Conservation (phyloP, 2,329 filamentous ascomycete genomes). For the Trichophyton benhamiae region DNA sequence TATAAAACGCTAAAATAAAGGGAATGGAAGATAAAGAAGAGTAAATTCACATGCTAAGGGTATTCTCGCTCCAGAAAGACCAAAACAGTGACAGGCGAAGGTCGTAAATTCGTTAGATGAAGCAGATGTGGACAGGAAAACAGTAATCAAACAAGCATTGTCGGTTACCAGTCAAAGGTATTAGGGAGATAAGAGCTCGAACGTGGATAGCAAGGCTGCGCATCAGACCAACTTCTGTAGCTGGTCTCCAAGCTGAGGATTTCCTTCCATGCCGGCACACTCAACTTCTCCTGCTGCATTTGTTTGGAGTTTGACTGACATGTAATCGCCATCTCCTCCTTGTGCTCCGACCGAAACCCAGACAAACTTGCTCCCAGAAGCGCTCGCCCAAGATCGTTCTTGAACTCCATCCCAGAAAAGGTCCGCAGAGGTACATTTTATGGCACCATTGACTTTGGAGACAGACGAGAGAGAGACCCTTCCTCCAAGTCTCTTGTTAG, state of each 20-base stretch:
- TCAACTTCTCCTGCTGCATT: slow-evolving; percentile 11
- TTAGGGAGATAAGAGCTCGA: background rate
- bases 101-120: slow-evolving; percentile 14
- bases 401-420: slow-evolving; percentile 33
- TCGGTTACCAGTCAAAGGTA: background rate
- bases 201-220: no score
- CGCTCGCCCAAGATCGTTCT: slow-evolving; percentile 30
- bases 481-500: slow-evolving; percentile 27
- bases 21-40: background rate
- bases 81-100: slow-evolving; percentile 4
- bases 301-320: slow-evolving; percentile 26
- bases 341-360: slow-evolving; percentile 41
- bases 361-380: slow-evolving; percentile 36
- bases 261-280: slow-evolving; percentile 9
- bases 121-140: background rate
- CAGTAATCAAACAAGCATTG: background rate
- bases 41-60: slow-evolving; percentile 4
- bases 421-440: slow-evolving; percentile 13
- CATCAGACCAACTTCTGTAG: slow-evolving; percentile 9
- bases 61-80: slow-evolving; percentile 6
- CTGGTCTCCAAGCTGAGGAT: slow-evolving; percentile 10
- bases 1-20: no score
- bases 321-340: slow-evolving; percentile 35
- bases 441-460: background rate
- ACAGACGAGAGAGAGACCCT: slow-evolving; percentile 13